These are phyloP conservation scores for Fusarium haematococcum DNA, from an alignment of 2,329 filamentous ascomycete genomes.

Conservation along the genomic window DNA sequence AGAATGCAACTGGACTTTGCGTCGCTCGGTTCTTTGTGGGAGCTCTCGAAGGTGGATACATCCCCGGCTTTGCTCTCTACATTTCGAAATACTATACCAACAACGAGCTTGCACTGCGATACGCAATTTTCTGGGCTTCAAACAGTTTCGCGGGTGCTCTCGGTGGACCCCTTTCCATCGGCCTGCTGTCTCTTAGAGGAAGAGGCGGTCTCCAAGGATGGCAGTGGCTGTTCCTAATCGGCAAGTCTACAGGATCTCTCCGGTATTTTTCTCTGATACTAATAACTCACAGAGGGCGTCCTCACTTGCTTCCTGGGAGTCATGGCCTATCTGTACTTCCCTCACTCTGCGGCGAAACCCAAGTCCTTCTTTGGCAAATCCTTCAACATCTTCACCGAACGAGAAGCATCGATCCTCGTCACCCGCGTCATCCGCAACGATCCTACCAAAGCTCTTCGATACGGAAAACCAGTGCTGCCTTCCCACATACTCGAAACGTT, in stretches of 20 bases:
- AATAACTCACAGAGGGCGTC: slow-evolving; percentile 38
- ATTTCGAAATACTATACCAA: slow-evolving; percentile 48
- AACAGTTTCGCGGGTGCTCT: slow-evolving; percentile 45
- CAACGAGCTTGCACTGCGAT: slow-evolving; percentile 45
- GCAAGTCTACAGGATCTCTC: slow-evolving; percentile 11
- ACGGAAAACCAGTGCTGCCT: slow-evolving; percentile 35
- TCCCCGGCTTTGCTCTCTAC: slow-evolving; percentile 48
- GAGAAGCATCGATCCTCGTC: slow-evolving; percentile 43
- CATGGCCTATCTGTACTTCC: slow-evolving; percentile 45
- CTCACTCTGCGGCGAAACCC: slow-evolving; percentile 40
- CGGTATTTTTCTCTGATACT: neutral
- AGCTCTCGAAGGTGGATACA: slow-evolving; percentile 47
- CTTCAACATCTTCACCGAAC: slow-evolving; percentile 39
- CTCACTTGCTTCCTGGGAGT: slow-evolving; percentile 41
- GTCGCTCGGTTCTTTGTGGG: slow-evolving; percentile 46
- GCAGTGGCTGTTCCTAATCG: slow-evolving; percentile 49
- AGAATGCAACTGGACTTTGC: slow-evolving; percentile 39
- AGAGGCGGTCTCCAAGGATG: slow-evolving; percentile 42
- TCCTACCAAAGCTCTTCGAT: slow-evolving; percentile 43
- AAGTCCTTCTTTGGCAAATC: slow-evolving; percentile 43
- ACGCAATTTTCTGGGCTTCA: slow-evolving; percentile 47
- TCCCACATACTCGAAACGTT: slow-evolving; percentile 45
- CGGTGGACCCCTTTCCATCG: slow-evolving; percentile 43
- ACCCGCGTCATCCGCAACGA: slow-evolving; percentile 47
- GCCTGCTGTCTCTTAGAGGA: slow-evolving; percentile 43